Conservation (phyloP, 2,329 filamentous ascomycete species). For the Chlorencoelia australis region DNA sequence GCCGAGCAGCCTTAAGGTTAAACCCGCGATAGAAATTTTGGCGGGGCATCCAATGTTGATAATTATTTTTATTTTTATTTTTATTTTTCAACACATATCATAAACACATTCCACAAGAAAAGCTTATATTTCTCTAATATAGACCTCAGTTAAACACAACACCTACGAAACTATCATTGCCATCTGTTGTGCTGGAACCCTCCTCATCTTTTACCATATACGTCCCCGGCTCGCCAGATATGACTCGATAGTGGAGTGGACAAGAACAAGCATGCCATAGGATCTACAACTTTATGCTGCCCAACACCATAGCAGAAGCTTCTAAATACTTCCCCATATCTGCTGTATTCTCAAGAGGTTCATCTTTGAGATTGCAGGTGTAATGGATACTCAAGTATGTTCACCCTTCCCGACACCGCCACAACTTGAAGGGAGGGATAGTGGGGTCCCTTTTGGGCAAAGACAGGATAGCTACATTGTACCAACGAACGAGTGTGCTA, state of each 20-base stretch:
- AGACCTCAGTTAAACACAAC: too few relatives aligned
- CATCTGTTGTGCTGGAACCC: too few relatives aligned
- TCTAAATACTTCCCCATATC: constrained; percentile 1
- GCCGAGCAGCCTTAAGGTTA: too few relatives aligned
- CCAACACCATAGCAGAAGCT: constrained; percentile 17
- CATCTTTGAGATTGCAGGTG: constrained; percentile 8
- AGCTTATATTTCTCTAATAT: too few relatives aligned
- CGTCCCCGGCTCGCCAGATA: constrained; percentile 9
- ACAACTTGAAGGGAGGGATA: constrained; percentile 5
- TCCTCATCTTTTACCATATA: too few relatives aligned
- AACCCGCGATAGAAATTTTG: too few relatives aligned
- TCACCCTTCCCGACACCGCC: constrained; percentile 8
- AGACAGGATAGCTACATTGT: not conserved
- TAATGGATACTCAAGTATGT: constrained; percentile 27
- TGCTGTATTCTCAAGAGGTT: constrained; percentile 7
- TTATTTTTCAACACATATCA: too few relatives aligned
- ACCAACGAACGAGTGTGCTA: constrained; percentile 1
- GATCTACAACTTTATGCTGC: too few relatives aligned
- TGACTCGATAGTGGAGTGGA: constrained; percentile 21
- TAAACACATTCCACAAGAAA: too few relatives aligned
- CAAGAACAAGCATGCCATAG: constrained; percentile 19
- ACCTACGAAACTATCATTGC: too few relatives aligned
- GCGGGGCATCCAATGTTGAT: too few relatives aligned
- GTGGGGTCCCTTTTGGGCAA: constrained; percentile 4
- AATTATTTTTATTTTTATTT: too few relatives aligned